Evolutionary conservation across 371 early-diverging fungal species (phyloP).

Genomic region (Mortierella sp.): DNA sequence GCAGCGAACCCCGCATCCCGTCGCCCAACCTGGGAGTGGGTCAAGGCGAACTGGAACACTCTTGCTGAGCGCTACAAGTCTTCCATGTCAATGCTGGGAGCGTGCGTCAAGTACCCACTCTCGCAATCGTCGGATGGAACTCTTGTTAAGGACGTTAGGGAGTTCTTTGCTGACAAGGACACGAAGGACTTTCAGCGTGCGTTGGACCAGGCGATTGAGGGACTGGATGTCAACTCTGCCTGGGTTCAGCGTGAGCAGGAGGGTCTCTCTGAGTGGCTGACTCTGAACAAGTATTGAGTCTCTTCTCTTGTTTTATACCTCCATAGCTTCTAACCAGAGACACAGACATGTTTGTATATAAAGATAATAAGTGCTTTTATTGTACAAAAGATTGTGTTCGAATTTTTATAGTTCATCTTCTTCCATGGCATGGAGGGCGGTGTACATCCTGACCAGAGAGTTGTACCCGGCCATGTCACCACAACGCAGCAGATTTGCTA

Average conservation of each 20-base stretch:
- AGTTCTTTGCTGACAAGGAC: slow-evolving; percentile 81
- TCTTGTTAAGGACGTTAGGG: slow-evolving; percentile 74
- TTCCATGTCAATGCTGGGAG: slow-evolving; percentile 80
- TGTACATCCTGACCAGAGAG: slow-evolving; percentile 90
- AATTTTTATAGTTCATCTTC: slow-evolving; percentile 22
- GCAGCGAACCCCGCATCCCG: slow-evolving; percentile 69
- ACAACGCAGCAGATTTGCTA: slow-evolving; percentile 88
- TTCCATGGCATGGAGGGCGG: slow-evolving; percentile 73
- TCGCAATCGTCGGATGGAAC: slow-evolving; percentile 71
- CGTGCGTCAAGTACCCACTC: slow-evolving; percentile 73
- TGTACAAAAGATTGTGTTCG: too few relatives aligned
- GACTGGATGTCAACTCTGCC: slow-evolving; percentile 75
- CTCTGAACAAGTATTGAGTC: slow-evolving; percentile 36
- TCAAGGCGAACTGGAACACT: slow-evolving; percentile 76
- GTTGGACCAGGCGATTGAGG: slow-evolving; percentile 88
- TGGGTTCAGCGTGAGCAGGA: slow-evolving; percentile 84
- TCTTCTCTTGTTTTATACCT: neutral
- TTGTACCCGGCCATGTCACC: slow-evolving; percentile 89
- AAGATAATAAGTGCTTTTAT: too few relatives aligned
- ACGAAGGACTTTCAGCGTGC: slow-evolving; percentile 79
- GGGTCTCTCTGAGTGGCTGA: slow-evolving; percentile 78
- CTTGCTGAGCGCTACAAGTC: slow-evolving; percentile 76
- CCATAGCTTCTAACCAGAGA: neutral
- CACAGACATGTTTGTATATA: too few relatives aligned
- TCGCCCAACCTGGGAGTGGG: slow-evolving; percentile 82